A percentile compares a stretch with the other conserved stretches of the same genome.
These are phyloP conservation scores for Mortierella sp. DNA, from an alignment of 371 early-diverging fungal species.

Conservation along the genomic window DNA sequence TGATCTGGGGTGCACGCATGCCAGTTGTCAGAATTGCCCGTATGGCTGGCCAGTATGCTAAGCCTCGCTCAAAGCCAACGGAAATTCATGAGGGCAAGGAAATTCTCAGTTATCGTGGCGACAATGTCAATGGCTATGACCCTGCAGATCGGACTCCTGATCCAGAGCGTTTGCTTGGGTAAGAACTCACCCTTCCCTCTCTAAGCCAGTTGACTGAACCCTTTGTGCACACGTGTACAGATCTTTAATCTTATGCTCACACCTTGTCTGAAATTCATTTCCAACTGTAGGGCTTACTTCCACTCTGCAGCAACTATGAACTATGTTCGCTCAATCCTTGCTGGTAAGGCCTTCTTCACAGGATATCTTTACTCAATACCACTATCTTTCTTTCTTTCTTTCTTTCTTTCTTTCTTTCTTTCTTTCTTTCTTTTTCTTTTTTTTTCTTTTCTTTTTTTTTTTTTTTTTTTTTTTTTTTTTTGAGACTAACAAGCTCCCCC, in stretches of 20 bases:
- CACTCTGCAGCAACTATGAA: conserved; percentile 98
- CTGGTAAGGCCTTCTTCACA: conserved; percentile 53
- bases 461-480: no score
- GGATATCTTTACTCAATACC: neutral
- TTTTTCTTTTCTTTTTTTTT: neutral
- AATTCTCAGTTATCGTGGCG: conserved; percentile 82
- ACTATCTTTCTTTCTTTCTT: neutral
- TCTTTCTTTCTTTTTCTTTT: neutral
- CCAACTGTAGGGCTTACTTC: conserved; percentile 82
- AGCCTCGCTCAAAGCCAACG: conserved; percentile 93
- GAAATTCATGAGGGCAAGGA: conserved; percentile 89
- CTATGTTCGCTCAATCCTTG: conserved; percentile 90
- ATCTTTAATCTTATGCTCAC: neutral
- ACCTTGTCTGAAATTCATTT: neutral
- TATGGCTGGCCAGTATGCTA: conserved; percentile 98
- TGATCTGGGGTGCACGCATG: conserved; percentile 93
- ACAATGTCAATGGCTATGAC: conserved; percentile 96
- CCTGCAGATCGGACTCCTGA: conserved; percentile 90
- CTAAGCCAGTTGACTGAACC: neutral
- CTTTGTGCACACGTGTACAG: neutral
- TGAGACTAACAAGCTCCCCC: neutral
- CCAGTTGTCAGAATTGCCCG: conserved; percentile 95
- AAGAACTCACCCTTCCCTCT: conserved; percentile 17
- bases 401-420: neutral
- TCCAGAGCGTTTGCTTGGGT: conserved; percentile 90